Percentiles rank a stretch among this genome's conserved stretches.
These are phyloP conservation scores for Rhododendron ferrugineum DNA, from an alignment of 148 eudicot genomes.

Conservation along the genomic window DNA sequence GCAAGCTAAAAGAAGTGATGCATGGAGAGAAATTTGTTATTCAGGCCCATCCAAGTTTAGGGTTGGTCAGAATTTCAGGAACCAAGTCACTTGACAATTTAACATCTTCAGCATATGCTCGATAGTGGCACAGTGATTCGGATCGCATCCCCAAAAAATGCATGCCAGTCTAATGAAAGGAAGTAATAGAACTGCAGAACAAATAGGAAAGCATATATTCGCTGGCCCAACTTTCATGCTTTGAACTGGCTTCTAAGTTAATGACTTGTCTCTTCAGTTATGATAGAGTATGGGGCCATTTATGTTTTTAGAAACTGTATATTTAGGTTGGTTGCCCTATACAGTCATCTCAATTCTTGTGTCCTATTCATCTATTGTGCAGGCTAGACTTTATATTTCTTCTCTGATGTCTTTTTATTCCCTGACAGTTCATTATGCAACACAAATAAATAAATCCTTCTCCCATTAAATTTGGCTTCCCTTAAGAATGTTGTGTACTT, in stretches of 20 bases:
- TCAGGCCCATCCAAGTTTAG: conserved; percentile 2
- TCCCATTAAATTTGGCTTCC: neutral
- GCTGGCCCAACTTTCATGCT: neutral
- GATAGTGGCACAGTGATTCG: neutral
- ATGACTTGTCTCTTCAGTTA: neutral
- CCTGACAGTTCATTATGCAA: neutral
- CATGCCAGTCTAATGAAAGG: neutral
- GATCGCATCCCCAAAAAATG: neutral
- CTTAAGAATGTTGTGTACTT: neutral
- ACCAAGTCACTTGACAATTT: neutral
- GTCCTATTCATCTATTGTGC: neutral
- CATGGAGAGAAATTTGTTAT: neutral
- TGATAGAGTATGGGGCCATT: neutral
- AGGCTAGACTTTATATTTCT: neutral
- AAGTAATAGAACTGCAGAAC: neutral
- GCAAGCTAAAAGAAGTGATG: neutral
- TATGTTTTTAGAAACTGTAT: neutral
- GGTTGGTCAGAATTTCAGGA: neutral
- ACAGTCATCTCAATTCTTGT: neutral
- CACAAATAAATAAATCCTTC: neutral
- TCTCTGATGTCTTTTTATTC: neutral
- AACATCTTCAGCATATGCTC: neutral
- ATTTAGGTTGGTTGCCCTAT: neutral
- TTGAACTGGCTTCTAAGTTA: neutral
- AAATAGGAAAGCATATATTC: neutral